Evolutionary conservation across 805 yeast species (phyloP), one percentile per base, ranked within the genome.

Genomic region (Wickerhamomyces ciferrii): DNA sequence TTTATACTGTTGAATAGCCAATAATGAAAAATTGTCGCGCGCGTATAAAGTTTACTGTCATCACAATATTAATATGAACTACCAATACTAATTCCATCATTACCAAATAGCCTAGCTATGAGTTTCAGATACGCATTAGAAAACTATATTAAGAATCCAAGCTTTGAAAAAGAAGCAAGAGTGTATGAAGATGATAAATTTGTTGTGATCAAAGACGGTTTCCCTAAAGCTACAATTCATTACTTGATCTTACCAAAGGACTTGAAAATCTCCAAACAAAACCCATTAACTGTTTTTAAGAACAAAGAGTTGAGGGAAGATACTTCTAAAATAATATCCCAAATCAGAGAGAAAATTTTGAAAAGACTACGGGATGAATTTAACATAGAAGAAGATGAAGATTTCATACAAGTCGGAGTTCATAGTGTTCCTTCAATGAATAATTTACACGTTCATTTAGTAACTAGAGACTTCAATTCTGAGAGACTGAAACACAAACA

Each of bases 371-470:
- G 51, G 10, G 50, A 48, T 0, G 46, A 53, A 15, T 32, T 43
- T 15, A 55, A 58, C 6, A 50, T 53, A n/a, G 39, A 39, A 2
- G 62, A 63, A 42, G 36, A 53, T 4, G 50, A 51, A 6, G 43
- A 50, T 2, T 61, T 61, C 34, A 67, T 84, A 9, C 66, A 68
- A 48, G 75, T 73, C 9, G 92, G 95, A 0, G 72, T 86, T 23
- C 96, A 87, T 62, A 63, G 85, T 5, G 73, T 74, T 2, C 96
- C 96, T 3, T 82, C 90, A 1, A 60, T 87, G 73, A 64, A 63
- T 36, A 85, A 87, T 59, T 55, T 87, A 40, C 96, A 87, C 56
- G 67, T 87, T 18, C 96, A 87, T 65, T 78, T 87, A 21, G 70
- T 87, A 42, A 80, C 90, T 0, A 69, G 66, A 42, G 96, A 87